A percentile compares a stretch with the other conserved stretches of the same genome.
These are phyloP conservation scores for Corylus avellana DNA, from an alignment of 306 rosid species.

Conservation along the genomic window DNA sequence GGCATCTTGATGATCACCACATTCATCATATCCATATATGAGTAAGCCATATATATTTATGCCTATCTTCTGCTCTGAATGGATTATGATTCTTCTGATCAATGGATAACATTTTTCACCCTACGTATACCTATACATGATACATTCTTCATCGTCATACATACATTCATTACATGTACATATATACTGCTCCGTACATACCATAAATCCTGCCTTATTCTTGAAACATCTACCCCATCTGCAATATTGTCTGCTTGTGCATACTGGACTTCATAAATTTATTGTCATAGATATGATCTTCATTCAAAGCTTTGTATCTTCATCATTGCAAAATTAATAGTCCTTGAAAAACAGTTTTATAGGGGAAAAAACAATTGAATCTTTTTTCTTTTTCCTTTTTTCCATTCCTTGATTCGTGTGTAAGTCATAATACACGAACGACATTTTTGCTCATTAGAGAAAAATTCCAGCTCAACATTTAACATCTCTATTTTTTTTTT, in stretches of 20 bases:
- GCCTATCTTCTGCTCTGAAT: background rate
- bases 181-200: too few species aligned
- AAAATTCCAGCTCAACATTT: too few species aligned
- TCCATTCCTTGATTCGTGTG: background rate
- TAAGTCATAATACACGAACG: background rate
- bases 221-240: too few species aligned
- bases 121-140: too few species aligned
- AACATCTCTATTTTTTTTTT: too few species aligned
- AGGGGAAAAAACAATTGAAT: background rate
- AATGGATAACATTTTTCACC: background rate
- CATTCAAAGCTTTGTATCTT: background rate
- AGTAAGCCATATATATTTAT: background rate
- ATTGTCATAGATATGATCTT: background rate
- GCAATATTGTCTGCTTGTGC: background rate
- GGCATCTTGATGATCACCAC: constrained; percentile 13
- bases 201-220: too few species aligned
- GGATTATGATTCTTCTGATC: background rate
- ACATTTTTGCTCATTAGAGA: background rate
- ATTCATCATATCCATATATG: background rate
- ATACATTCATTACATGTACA: too few species aligned
- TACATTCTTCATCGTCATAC: too few species aligned
- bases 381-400: background rate
- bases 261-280: background rate
- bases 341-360: too few species aligned
- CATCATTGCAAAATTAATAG: too few species aligned